These are phyloP conservation scores for Scheffersomyces illinoinensis DNA, from an alignment of 1,139 yeast species.

Conservation along the genomic window DNA sequence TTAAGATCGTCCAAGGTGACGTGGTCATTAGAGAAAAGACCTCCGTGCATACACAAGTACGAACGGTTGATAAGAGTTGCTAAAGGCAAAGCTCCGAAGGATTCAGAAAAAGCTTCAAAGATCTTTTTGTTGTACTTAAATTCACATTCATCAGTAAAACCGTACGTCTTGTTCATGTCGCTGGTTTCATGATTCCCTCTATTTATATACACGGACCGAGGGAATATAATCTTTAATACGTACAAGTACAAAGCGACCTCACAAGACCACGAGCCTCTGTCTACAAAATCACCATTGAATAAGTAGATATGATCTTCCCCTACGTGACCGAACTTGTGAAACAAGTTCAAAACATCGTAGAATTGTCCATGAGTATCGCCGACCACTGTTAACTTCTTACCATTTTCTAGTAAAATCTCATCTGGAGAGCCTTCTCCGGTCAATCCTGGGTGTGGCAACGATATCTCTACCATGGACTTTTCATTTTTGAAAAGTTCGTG, in stretches of 20 bases:
- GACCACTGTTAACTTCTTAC: constrained; percentile 69
- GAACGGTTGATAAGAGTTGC: constrained; percentile 77
- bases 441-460: constrained; percentile 37
- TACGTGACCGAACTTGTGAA: constrained; percentile 68
- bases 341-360: constrained; percentile 82
- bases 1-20: constrained; percentile 75
- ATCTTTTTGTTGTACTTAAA: constrained; percentile 81
- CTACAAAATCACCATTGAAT: constrained; percentile 97
- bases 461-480: constrained; percentile 73
- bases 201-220: constrained; percentile 71
- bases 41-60: constrained; percentile 94
- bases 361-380: constrained; percentile 99
- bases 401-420: constrained; percentile 25
- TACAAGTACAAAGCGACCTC: constrained; percentile 88
- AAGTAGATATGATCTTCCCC: constrained; percentile 72
- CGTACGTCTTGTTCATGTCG: constrained; percentile 96
- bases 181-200: constrained; percentile 97
- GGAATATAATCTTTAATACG: constrained; percentile 75
- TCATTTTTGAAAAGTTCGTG: constrained; percentile 65
- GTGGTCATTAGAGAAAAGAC: constrained; percentile 78
- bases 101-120: constrained; percentile 83
- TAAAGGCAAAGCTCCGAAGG: constrained; percentile 84
- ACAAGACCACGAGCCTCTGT: constrained; percentile 97
- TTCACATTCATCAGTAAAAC: constrained; percentile 95
- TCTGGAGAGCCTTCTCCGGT: constrained; percentile 20